A percentile compares a stretch with the other conserved stretches of the same genome.
Evolutionary conservation across 31 red algal species (phyloP).

Genomic region (Asparagopsis taxiformis): DNA sequence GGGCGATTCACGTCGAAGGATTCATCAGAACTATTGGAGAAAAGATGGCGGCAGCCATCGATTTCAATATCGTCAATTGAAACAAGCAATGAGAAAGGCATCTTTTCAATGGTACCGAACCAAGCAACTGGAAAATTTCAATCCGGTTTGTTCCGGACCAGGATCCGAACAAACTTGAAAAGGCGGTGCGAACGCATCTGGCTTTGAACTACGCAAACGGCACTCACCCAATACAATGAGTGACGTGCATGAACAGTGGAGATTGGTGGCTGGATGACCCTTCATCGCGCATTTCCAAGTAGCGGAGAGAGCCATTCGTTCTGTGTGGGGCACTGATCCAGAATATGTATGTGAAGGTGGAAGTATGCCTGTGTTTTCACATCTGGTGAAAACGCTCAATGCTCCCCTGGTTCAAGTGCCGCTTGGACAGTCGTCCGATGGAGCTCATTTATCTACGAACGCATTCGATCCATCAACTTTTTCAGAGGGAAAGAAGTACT

Average conservation of each 20-base stretch:
- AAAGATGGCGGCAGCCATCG: constrained; percentile 64
- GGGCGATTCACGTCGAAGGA: constrained; percentile 38
- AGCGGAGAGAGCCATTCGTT: constrained; percentile 60
- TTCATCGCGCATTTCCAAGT: constrained; percentile 43
- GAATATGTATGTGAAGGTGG: constrained; percentile 93
- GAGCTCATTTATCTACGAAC: constrained; percentile 87
- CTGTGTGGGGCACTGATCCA: constrained; percentile 73
- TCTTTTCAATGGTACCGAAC: constrained; percentile 66
- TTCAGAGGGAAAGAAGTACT: constrained; percentile 70
- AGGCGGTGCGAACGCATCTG: constrained; percentile 59
- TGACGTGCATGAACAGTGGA: constrained; percentile 62
- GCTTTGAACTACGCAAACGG: constrained; percentile 54
- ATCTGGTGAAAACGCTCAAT: constrained; percentile 57
- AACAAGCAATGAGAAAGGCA: constrained; percentile 52
- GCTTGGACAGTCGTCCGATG: constrained; percentile 83
- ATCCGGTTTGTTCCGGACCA: constrained; percentile 96
- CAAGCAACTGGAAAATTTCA: constrained; percentile 64
- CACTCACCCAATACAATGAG: constrained; percentile 72
- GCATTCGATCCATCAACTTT: constrained; percentile 73
- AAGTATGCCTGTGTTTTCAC: constrained; percentile 83
- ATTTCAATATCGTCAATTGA: constrained; percentile 75
- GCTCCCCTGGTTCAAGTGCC: constrained; percentile 80
- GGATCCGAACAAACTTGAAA: constrained; percentile 66
- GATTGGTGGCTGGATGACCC: constrained; percentile 86
- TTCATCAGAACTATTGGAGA: constrained; percentile 40